phyloP scores from a whole-genome alignment of 805 yeast species.

The Lipomyces japonicus region DNA sequence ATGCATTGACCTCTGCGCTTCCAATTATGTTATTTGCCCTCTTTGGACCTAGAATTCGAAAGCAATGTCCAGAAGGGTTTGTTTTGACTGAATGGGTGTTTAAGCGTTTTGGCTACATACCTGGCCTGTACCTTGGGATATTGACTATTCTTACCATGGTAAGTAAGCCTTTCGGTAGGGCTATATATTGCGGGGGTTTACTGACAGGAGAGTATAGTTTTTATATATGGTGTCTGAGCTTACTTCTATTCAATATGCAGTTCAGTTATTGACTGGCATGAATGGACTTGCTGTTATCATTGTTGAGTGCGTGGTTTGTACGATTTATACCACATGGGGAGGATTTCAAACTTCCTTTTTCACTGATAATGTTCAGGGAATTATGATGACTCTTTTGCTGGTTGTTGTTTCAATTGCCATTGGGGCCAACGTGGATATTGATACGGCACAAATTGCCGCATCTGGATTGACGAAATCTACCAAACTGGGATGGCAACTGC shows the following conservation, averaged over 20 bases:
- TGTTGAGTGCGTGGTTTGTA: conserved; percentile 80
- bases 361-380: conserved; percentile 85
- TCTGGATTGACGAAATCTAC: conserved; percentile 62
- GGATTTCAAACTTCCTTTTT: conserved; percentile 85
- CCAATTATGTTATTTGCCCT: conserved; percentile 82
- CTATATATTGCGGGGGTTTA: not conserved
- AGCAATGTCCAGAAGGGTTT: conserved; percentile 81
- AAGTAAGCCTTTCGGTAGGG: not conserved
- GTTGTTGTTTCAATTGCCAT: conserved; percentile 73
- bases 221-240: conserved; percentile 85
- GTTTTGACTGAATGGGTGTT: conserved; percentile 94
- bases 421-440: conserved; percentile 64
- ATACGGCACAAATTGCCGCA: conserved; percentile 57
- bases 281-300: conserved; percentile 76
- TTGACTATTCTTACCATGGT: conserved; percentile 77
- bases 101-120: conserved; percentile 65
- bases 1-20: conserved; percentile 71
- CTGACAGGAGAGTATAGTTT: conserved; percentile 36
- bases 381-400: conserved; percentile 59
- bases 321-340: conserved; percentile 81
- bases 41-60: conserved; percentile 75
- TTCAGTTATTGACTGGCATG: conserved; percentile 71
- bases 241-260: conserved; percentile 72
- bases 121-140: conserved; percentile 71
- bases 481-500: conserved; percentile 81